phyloP scores from a whole-genome alignment of 306 rosid genomes.

The Gynostemma pentaphyllum region DNA sequence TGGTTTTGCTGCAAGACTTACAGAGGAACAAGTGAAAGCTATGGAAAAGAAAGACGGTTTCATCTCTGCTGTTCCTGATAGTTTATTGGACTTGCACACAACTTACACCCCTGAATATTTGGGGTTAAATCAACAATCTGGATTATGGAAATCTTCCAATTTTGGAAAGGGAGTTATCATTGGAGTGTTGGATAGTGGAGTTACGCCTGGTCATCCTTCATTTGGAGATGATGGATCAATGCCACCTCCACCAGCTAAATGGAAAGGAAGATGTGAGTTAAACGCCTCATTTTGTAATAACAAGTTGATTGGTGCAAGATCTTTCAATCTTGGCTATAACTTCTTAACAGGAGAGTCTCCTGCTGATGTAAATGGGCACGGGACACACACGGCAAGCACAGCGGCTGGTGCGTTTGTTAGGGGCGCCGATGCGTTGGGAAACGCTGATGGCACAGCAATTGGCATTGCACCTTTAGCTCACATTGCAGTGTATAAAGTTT shows the following conservation, averaged over 20 bases:
- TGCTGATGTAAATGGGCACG: constrained; percentile 40
- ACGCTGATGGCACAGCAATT: constrained; percentile 60
- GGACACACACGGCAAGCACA: constrained; percentile 61
- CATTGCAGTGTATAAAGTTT: constrained; percentile 33
- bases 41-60: constrained; percentile 38
- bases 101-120: constrained; percentile 43
- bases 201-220: constrained; percentile 41
- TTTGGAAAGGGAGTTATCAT: constrained; percentile 51
- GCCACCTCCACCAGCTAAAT: constrained; percentile 48
- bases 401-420: constrained; percentile 53
- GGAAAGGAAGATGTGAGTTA: constrained; percentile 64
- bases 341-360: constrained; percentile 13
- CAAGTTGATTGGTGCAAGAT: constrained; percentile 61
- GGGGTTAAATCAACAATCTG: constrained; percentile 37
- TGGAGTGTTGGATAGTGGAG: constrained; percentile 59
- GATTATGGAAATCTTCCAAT: constrained; percentile 45
- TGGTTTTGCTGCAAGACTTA: constrained; percentile 61
- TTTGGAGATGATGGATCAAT: constrained; percentile 46
- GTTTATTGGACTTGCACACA: constrained; percentile 30
- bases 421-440: constrained; percentile 36
- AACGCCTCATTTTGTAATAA: constrained; percentile 40
- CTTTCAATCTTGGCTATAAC: constrained; percentile 18
- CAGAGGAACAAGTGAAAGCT: constrained; percentile 28
- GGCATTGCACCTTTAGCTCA: too few species aligned
- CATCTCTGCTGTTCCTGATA: constrained; percentile 28